Conservation (phyloP, 2,329 filamentous ascomycete genomes). For the Pseudogymnoascus sp. region DNA sequence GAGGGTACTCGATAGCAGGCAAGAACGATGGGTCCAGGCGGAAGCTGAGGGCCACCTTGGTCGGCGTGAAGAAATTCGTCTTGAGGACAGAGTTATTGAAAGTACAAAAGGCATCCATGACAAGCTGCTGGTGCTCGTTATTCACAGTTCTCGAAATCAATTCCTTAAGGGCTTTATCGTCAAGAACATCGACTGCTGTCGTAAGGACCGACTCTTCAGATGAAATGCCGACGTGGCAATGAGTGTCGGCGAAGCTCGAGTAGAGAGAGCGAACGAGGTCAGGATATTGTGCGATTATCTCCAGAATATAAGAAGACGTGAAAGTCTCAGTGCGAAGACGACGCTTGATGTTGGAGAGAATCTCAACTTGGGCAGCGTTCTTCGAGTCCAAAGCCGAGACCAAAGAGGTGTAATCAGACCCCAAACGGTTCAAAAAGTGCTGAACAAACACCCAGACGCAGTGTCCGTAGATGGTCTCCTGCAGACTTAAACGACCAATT, state of each 20-base stretch:
- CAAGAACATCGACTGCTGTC: constrained; percentile 59
- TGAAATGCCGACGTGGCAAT: constrained; percentile 52
- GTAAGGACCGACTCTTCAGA: constrained; percentile 43
- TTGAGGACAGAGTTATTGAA: constrained; percentile 93
- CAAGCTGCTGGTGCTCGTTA: constrained; percentile 96
- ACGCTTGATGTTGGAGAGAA: constrained; percentile 91
- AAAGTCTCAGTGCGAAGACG: constrained; percentile 93
- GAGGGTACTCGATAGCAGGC: constrained; percentile 84
- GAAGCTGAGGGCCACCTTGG: constrained; percentile 97
- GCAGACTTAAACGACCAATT: constrained; percentile 75
- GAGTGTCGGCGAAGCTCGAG: constrained; percentile 81
- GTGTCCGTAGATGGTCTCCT: constrained; percentile 96
- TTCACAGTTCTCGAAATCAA: constrained; percentile 70
- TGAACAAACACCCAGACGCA: constrained; percentile 97
- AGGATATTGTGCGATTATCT: constrained; percentile 91
- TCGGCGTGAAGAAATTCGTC: constrained; percentile 92
- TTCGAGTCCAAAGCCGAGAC: constrained; percentile 69
- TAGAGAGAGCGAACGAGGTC: constrained; percentile 81
- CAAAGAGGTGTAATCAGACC: constrained; percentile 82
- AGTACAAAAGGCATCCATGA: constrained; percentile 91
- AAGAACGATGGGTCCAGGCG: constrained; percentile 84
- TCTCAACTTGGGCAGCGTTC: constrained; percentile 73
- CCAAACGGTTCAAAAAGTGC: constrained; percentile 94
- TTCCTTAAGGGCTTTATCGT: constrained; percentile 64
- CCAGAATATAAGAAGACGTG: constrained; percentile 93